Evolutionary conservation across 2,329 filamentous ascomycete species (phyloP).

Genomic region (Penicillium sp.): DNA sequence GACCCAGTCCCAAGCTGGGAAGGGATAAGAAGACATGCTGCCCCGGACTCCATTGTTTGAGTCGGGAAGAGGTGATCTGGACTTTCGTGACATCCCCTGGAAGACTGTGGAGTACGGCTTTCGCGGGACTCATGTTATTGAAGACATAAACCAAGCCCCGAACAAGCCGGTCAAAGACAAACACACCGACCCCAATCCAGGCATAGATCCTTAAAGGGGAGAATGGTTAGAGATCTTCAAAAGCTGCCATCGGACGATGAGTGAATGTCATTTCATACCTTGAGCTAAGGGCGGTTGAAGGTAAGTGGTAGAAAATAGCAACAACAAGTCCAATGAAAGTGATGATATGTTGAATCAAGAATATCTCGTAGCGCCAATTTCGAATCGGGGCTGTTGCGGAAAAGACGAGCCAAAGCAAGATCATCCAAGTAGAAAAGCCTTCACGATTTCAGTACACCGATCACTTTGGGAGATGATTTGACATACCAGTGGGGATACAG

Average conservation of each 20-base stretch:
- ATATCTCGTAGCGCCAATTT: constrained; percentile 18
- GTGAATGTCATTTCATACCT: background rate
- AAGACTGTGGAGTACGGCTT: constrained; percentile 26
- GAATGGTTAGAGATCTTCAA: background rate
- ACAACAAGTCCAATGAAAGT: constrained; percentile 38
- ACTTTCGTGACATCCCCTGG: constrained; percentile 39
- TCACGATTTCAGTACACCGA: background rate
- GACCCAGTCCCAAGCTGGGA: constrained; percentile 4
- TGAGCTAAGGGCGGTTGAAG: constrained; percentile 4
- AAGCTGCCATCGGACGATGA: too few species aligned
- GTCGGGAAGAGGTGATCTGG: constrained; percentile 30
- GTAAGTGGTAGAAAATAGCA: constrained; percentile 29
- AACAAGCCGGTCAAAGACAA: constrained; percentile 8
- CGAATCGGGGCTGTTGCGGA: constrained; percentile 7
- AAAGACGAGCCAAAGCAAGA: constrained; percentile 8
- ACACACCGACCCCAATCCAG: constrained; percentile 5
- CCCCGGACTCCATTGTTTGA: constrained; percentile 36
- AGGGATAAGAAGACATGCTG: constrained; percentile 10
- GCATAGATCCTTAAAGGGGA: constrained; percentile 2
- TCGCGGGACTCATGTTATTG: constrained; percentile 29
- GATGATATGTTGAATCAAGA: constrained; percentile 37
- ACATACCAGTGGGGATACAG: constrained; percentile 8
- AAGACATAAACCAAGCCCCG: constrained; percentile 26
- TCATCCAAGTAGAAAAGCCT: constrained; percentile 10
- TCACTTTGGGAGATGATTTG: background rate